Evolutionary conservation across 305 asterid genomes (phyloP).

Genomic region (Fraxinus ornus): DNA sequence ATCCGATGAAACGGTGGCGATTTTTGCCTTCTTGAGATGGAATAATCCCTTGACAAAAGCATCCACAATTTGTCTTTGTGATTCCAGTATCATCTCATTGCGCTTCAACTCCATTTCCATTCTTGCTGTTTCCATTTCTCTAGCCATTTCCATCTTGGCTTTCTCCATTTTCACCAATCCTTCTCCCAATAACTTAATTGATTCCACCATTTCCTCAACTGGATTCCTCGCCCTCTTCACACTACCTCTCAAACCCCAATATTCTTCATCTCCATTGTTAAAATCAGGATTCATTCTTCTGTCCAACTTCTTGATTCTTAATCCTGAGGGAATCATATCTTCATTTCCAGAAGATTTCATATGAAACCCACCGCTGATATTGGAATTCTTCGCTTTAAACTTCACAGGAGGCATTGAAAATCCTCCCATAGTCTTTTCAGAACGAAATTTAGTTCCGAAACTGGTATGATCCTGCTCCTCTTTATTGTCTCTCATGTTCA

Average conservation of each 20-base stretch:
- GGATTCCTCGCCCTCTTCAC: conserved; percentile 53
- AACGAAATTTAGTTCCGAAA: conserved; percentile 27
- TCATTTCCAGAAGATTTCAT: background rate
- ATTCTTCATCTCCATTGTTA: conserved; percentile 24
- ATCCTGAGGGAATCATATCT: conserved; percentile 24
- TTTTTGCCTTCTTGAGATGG: conserved; percentile 43
- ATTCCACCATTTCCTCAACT: conserved; percentile 58
- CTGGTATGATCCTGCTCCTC: conserved; percentile 36
- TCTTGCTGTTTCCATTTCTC: conserved; percentile 74
- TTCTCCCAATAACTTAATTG: conserved; percentile 68
- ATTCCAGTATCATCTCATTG: conserved; percentile 67
- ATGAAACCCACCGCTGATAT: conserved; percentile 24
- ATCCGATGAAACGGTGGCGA: no score
- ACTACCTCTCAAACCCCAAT: conserved; percentile 28
- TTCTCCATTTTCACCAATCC: conserved; percentile 75
- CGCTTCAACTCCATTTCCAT: conserved; percentile 94
- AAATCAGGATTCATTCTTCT: conserved; percentile 14
- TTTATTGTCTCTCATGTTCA: conserved; percentile 32
- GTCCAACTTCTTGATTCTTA: conserved; percentile 14
- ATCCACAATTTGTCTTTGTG: conserved; percentile 79
- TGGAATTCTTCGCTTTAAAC: conserved; percentile 39
- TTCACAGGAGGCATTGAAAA: conserved; percentile 25
- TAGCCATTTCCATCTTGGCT: conserved; percentile 85
- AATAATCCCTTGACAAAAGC: conserved; percentile 64
- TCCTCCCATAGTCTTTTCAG: conserved; percentile 28